Conservation (phyloP, 352 stramenopile species). For the Phytophthora fragariaefolia region DNA sequence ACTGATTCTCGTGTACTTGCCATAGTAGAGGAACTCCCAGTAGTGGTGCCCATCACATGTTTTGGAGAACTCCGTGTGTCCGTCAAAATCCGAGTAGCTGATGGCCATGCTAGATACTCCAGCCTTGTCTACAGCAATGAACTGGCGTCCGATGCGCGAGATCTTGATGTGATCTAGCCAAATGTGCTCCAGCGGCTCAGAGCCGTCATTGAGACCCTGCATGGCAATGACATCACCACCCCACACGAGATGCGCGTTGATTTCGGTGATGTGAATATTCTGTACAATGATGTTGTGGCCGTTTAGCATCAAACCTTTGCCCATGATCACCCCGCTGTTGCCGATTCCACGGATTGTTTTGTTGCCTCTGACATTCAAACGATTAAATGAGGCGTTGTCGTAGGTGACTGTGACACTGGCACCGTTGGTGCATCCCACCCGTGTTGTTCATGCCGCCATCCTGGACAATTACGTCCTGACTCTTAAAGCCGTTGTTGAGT, state of each 20-base stretch:
- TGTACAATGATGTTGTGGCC: conserved; percentile 51
- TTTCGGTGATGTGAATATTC: conserved; percentile 48
- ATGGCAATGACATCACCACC: conserved; percentile 35
- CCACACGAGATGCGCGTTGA: conserved; percentile 53
- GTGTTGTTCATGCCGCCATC: conserved; percentile 48
- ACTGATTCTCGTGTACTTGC: conserved; percentile 27
- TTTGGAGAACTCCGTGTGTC: conserved; percentile 40
- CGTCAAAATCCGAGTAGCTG: conserved; percentile 60
- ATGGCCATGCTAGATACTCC: conserved; percentile 50
- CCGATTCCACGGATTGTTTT: conserved; percentile 39
- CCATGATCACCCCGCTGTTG: conserved; percentile 24
- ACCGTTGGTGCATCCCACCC: conserved; percentile 47
- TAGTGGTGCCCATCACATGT: conserved; percentile 60
- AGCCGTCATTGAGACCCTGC: conserved; percentile 14
- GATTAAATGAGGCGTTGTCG: conserved; percentile 26
- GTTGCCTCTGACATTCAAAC: conserved; percentile 32
- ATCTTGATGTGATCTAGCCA: conserved; percentile 63
- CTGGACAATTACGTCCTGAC: conserved; percentile 49
- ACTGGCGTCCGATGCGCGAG: conserved; percentile 42
- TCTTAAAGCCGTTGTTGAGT: conserved; percentile 45
- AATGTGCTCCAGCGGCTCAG: conserved; percentile 24
- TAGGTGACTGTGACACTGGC: conserved; percentile 34
- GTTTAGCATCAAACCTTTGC: conserved; percentile 33
- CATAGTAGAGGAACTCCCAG: conserved; percentile 44
- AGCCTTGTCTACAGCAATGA: conserved; percentile 44